Evolutionary conservation across 164 flowering plant species (phyloP).

Genomic region (Magnolia officinalis): DNA sequence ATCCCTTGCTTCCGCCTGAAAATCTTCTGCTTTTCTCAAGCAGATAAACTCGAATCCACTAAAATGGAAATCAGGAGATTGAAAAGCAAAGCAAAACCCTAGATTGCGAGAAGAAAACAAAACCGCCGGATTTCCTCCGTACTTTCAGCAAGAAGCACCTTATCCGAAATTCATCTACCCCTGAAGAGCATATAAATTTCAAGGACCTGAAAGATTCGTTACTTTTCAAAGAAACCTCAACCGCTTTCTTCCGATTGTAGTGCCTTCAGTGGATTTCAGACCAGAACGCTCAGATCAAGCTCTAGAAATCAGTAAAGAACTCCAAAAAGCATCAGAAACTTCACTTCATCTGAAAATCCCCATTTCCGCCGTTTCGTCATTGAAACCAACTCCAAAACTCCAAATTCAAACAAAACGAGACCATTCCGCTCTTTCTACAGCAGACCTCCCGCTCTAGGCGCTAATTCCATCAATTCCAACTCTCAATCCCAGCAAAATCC

Average conservation of each 20-base stretch:
- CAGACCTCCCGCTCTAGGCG: background rate
- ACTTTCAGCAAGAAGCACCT: background rate
- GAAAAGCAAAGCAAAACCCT: background rate
- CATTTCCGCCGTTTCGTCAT: slow-evolving; percentile 13
- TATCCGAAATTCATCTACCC: background rate
- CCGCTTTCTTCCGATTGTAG: background rate
- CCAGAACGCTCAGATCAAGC: background rate
- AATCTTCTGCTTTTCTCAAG: background rate
- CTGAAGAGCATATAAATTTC: background rate
- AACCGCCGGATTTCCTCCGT: background rate
- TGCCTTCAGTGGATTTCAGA: background rate
- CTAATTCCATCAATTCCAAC: background rate
- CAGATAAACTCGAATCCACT: slow-evolving; percentile 12
- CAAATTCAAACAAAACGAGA: background rate
- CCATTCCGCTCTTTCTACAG: background rate
- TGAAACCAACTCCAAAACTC: background rate
- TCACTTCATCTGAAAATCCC: slow-evolving; percentile 6
- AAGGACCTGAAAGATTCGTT: background rate
- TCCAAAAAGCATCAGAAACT: background rate
- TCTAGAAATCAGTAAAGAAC: background rate
- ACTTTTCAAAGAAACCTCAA: background rate
- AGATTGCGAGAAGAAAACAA: background rate
- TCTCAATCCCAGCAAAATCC: background rate
- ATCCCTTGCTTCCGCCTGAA: background rate
- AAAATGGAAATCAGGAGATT: background rate